These are phyloP conservation scores for Teunomyces gatunensis DNA, from an alignment of 805 yeast genomes.

Conservation along the genomic window DNA sequence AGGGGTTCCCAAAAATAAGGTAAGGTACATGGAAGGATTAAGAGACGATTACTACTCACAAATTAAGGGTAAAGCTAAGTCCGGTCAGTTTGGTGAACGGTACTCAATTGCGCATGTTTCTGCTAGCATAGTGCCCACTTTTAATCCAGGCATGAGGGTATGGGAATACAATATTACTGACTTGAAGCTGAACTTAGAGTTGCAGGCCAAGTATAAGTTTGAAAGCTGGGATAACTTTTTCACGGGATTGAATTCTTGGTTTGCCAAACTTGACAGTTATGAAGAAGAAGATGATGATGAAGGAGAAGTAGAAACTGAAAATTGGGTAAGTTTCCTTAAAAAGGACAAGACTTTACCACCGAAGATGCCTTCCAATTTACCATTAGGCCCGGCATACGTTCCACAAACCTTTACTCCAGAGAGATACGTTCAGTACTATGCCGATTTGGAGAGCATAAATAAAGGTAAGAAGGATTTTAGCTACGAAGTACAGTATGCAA, in stretches of 20 bases:
- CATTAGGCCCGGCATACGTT: conserved; percentile 74
- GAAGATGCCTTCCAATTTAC: conserved; percentile 49
- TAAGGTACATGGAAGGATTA: conserved; percentile 55
- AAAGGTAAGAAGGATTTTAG: conserved; percentile 45
- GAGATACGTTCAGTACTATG: conserved; percentile 68
- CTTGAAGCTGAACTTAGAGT: conserved; percentile 28
- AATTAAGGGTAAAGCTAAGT: conserved; percentile 43
- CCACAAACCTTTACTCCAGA: conserved; percentile 73
- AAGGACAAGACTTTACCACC: conserved; percentile 64
- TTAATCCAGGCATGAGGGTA: conserved; percentile 76
- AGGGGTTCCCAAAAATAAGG: conserved; percentile 70
- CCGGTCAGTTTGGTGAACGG: conserved; percentile 49
- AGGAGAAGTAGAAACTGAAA: not conserved
- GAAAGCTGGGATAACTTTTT: conserved; percentile 64
- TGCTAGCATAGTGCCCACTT: conserved; percentile 80
- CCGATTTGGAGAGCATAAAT: conserved; percentile 56
- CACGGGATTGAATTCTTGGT: conserved; percentile 38
- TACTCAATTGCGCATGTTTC: conserved; percentile 69
- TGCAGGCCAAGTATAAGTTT: conserved; percentile 13
- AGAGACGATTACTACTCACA: conserved; percentile 53
- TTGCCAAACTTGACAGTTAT: conserved; percentile 15
- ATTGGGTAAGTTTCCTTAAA: conserved; percentile 11
- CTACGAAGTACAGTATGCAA: conserved; percentile 66
- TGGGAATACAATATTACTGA: conserved; percentile 83
- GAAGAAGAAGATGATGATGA: conserved; percentile 15